Evolutionary conservation across 75 land plant genomes (phyloP).

Genomic region (Pseudotsuga menziesii): DNA sequence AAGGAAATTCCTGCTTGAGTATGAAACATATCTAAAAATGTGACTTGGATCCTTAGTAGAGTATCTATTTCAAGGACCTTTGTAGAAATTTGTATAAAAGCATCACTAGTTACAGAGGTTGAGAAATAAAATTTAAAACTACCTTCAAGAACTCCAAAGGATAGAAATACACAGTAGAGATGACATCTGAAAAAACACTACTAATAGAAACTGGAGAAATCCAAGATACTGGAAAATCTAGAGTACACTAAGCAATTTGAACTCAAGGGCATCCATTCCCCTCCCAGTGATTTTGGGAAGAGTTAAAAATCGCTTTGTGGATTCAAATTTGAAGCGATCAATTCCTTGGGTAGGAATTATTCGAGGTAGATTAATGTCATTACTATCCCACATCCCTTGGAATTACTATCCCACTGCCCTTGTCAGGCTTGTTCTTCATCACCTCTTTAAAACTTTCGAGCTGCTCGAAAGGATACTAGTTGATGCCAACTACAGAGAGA

Average conservation of each 20-base stretch:
- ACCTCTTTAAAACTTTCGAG: constrained; percentile 62
- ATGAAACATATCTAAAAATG: neutral
- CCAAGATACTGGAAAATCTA: too few species aligned
- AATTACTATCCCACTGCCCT: too few species aligned
- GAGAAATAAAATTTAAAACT: neutral
- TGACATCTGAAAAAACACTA: too few species aligned
- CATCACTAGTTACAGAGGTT: neutral
- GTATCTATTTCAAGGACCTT: neutral
- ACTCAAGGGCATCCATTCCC: too few species aligned
- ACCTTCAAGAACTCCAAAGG: constrained; percentile 85
- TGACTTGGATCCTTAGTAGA: neutral
- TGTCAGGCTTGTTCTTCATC: constrained; percentile 61
- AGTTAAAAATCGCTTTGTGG: too few species aligned
- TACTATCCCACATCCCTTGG: constrained; percentile 90
- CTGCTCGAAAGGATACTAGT: too few species aligned
- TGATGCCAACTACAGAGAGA: too few species aligned
- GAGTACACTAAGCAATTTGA: too few species aligned
- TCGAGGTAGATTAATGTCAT: constrained; percentile 64
- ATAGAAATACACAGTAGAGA: too few species aligned
- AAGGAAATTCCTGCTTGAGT: too few species aligned
- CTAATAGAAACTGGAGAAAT: too few species aligned
- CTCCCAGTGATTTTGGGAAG: too few species aligned
- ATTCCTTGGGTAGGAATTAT: constrained; percentile 79
- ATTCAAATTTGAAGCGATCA: constrained; percentile 75
- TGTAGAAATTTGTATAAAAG: neutral